Percentiles rank a stretch among this genome's conserved stretches.
Conservation (phyloP, 2,329 filamentous ascomycete species). For the Diplodia intermedia region DNA sequence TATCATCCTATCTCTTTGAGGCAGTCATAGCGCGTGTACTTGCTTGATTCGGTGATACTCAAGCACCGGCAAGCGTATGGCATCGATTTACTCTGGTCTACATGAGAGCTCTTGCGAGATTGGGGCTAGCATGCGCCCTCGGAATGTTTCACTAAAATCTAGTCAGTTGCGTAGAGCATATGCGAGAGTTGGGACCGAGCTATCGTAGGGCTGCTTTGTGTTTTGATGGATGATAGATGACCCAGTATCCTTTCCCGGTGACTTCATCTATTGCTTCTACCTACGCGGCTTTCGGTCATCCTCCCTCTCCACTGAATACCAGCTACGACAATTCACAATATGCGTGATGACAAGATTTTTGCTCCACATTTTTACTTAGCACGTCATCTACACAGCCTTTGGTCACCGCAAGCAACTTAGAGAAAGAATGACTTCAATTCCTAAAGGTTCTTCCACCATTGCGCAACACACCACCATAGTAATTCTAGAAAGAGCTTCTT, state of each 20-base stretch:
- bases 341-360: background rate
- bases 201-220: background rate
- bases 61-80: background rate
- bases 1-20: too few species aligned
- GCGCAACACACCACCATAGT: background rate
- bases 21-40: too few species aligned
- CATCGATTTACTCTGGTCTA: background rate
- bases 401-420: background rate
- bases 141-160: background rate
- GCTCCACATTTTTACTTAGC: background rate
- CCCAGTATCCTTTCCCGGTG: background rate
- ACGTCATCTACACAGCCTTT: background rate
- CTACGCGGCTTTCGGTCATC: background rate
- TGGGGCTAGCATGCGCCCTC: background rate
- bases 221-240: background rate
- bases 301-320: background rate
- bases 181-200: background rate
- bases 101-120: background rate
- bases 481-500: background rate
- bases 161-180: background rate
- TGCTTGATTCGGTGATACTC: background rate
- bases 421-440: background rate
- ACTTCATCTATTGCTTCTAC: background rate
- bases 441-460: background rate
- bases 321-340: background rate